Evolutionary conservation across 192 early-diverging fungal genomes (phyloP).

Genomic region (Pilaira anomala): DNA sequence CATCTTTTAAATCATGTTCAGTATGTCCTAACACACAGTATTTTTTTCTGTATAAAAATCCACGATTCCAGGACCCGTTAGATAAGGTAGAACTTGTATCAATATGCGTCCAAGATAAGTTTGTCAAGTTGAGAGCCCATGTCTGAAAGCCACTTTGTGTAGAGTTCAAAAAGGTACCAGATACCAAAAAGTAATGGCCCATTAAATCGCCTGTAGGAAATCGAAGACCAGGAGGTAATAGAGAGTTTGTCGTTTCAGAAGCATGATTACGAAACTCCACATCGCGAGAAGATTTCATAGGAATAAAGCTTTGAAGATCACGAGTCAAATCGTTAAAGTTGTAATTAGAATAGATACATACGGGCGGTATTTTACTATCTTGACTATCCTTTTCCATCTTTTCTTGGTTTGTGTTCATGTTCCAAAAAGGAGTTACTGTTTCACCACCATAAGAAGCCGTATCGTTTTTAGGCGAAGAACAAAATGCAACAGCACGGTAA

Average conservation of each 20-base stretch:
- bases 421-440: slow-evolving; percentile 12
- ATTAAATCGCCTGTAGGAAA: slow-evolving; percentile 73
- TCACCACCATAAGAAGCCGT: not conserved
- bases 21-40: slow-evolving; percentile 73
- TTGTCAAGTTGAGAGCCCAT: slow-evolving; percentile 64
- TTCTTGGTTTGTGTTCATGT: not conserved
- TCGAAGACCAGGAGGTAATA: slow-evolving; percentile 68
- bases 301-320: slow-evolving; percentile 59
- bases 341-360: slow-evolving; percentile 80
- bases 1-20: slow-evolving; percentile 64
- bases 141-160: slow-evolving; percentile 64
- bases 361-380: slow-evolving; percentile 30
- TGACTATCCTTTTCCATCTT: slow-evolving; percentile 43
- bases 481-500: slow-evolving; percentile 72
- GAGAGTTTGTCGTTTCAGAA: slow-evolving; percentile 52
- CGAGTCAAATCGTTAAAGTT: slow-evolving; percentile 76
- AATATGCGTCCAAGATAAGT: slow-evolving; percentile 62
- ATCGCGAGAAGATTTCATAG: not conserved
- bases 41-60: slow-evolving; percentile 59
- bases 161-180: slow-evolving; percentile 70
- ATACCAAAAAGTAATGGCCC: slow-evolving; percentile 64
- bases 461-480: slow-evolving; percentile 33
- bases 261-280: slow-evolving; percentile 65
- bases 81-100: slow-evolving; percentile 63
- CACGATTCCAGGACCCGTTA: slow-evolving; percentile 77